Percentiles rank a stretch among this genome's conserved stretches.
These are phyloP conservation scores for Phylloporus sp. DNA, from an alignment of 768 basidiomycete species.

Conservation along the genomic window DNA sequence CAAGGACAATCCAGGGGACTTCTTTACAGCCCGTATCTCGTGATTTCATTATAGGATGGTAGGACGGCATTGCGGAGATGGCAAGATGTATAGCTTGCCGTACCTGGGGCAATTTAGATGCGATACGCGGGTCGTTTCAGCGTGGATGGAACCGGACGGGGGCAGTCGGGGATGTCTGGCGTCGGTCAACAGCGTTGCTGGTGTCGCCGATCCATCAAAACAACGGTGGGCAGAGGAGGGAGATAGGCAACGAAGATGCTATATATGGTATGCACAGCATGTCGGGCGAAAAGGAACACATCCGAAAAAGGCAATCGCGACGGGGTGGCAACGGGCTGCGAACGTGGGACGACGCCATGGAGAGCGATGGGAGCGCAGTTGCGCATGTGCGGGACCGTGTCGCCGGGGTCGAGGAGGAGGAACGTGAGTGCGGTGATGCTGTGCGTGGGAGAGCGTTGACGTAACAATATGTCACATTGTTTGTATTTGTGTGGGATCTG, in stretches of 20 bases:
- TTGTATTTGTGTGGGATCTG: constrained; percentile 25
- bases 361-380: constrained; percentile 15
- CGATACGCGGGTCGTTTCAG: constrained; percentile 8
- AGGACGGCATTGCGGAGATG: constrained; percentile 26
- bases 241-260: not conserved
- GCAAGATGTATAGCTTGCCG: constrained; percentile 14
- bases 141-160: constrained; percentile 12
- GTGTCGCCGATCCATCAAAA: constrained; percentile 14
- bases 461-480: constrained; percentile 30
- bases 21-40: constrained; percentile 18
- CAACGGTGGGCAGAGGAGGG: not conserved
- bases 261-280: not conserved
- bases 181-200: not conserved
- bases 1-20: constrained; percentile 21
- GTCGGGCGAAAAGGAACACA: not conserved
- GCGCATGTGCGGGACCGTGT: constrained; percentile 2
- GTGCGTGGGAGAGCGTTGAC: constrained; percentile 34
- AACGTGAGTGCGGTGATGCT: constrained; percentile 9
- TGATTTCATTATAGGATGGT: constrained; percentile 23
- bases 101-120: no score
- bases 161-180: constrained; percentile 15
- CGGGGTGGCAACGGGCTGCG: not conserved
- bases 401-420: not conserved
- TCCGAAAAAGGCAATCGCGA: not conserved
- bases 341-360: not conserved